Base-by-base conservation (phyloP, 768 basidiomycete genomes). In the Leccinum rimulosum region DNA sequence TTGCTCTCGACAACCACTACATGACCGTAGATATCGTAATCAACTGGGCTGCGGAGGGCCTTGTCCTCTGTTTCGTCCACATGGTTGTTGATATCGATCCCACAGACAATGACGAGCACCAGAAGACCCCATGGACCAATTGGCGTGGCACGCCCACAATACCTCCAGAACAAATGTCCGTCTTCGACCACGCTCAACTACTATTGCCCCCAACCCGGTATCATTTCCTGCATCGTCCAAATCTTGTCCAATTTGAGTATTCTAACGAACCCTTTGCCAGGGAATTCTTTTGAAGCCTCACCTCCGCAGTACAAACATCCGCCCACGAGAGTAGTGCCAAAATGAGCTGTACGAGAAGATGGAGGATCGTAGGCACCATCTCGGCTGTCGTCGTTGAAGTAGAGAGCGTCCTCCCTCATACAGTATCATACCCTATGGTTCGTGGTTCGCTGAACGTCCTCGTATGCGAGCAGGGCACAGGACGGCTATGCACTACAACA, bases 21-120 rank as follows among this genome's bases (percentile, higher is more conserved):
- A 87, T 93, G 84, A 86, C 87, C 6, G 88, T 91, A 59, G 91
- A 94, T 74, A 85, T 94, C 67, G 91, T 93, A 67, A 89, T 93
- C 69, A 94, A 92, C 73, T 89, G 86, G 84, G 91, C 90, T 53
- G 89, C 90, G 14, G 89, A 93, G 60, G 88, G 86, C 59, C 84
- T 94, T 69, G 89, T 93, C 59, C 79, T 94, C 33, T 93, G 92
- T 73, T 94, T 94, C 77, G 84, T 93, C 52, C 92, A 94, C 67
- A 91, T 92, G 45, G 85, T 85, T 30, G 83, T 84, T 60, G 90
- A 93, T 79, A 80, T 89, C 58, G 79, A 72, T 11, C 79, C 82
- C 54, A 75, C 74, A 10, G 89, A 92, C 78, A 90, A 91, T 66
- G 87, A 92, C 72, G 89, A 91, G 71, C 73, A 74, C 43, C 73